These are phyloP conservation scores for Puccinia brachypodii DNA, from an alignment of 1,284 basidiomycete genomes.

Conservation along the genomic window DNA sequence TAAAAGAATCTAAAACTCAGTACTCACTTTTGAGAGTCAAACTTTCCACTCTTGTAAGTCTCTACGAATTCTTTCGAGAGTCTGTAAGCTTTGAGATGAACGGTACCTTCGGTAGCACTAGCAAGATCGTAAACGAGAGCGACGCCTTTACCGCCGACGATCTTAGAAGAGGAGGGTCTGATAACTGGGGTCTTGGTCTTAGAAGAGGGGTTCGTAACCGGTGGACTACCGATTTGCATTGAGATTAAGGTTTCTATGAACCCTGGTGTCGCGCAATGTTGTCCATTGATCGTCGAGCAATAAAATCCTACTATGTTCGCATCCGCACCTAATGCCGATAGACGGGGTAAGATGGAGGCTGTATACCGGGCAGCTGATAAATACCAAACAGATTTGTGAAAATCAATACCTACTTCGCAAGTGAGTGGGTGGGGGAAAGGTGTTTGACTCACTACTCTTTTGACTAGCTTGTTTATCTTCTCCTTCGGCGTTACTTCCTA, in stretches of 20 bases:
- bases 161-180: slow-evolving; percentile 47
- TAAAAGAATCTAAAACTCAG: slow-evolving; percentile 40
- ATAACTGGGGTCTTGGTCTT: slow-evolving; percentile 24
- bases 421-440: not conserved
- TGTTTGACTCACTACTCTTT: slow-evolving; percentile 37
- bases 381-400: not conserved
- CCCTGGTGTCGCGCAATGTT: slow-evolving; percentile 69
- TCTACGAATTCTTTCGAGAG: slow-evolving; percentile 79
- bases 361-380: slow-evolving; percentile 65
- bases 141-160: slow-evolving; percentile 45
- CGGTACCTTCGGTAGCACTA: slow-evolving; percentile 77
- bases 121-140: slow-evolving; percentile 55
- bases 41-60: slow-evolving; percentile 81
- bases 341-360: slow-evolving; percentile 75
- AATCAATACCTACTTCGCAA: not conserved
- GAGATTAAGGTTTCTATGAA: slow-evolving; percentile 88
- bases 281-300: slow-evolving; percentile 67
- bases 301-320: slow-evolving; percentile 96
- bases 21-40: slow-evolving; percentile 76
- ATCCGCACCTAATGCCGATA: slow-evolving; percentile 89
- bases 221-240: slow-evolving; percentile 70
- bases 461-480: slow-evolving; percentile 67
- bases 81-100: slow-evolving; percentile 86
- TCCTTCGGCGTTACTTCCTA: slow-evolving; percentile 67
- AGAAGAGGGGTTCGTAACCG: slow-evolving; percentile 71